Conservation (phyloP, 495 filamentous ascomycete genomes). For the Talaromyces thailandensis region DNA sequence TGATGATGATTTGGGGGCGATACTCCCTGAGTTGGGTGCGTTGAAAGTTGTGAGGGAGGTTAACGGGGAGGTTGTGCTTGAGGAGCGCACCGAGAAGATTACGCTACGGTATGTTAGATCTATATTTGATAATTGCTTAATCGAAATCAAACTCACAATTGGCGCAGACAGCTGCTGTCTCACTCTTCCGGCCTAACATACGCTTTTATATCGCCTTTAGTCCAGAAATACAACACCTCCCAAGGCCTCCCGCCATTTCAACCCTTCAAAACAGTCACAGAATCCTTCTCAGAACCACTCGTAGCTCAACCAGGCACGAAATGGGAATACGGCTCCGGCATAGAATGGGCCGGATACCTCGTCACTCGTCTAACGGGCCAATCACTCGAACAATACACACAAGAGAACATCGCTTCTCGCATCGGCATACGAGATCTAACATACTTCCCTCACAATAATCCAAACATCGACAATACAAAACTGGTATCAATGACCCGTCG, state of each 20-base stretch:
- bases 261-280: background rate
- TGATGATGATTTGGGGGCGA: conserved; percentile 20
- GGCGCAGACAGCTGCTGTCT: background rate
- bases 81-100: background rate
- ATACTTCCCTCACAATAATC: conserved; percentile 17
- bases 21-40: conserved; percentile 17
- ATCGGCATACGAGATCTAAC: conserved; percentile 29
- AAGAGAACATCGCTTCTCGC: conserved; percentile 28
- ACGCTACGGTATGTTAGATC: background rate
- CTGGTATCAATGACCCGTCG: conserved; percentile 14
- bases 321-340: conserved; percentile 33
- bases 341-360: conserved; percentile 39
- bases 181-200: conserved; percentile 10
- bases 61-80: conserved; percentile 5
- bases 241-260: background rate
- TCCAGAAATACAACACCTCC: background rate
- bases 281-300: conserved; percentile 24
- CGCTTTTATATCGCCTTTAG: conserved; percentile 9
- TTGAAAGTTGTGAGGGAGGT: conserved; percentile 11
- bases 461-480: conserved; percentile 13
- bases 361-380: conserved; percentile 19
- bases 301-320: conserved; percentile 33
- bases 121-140: too few relatives aligned
- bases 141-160: background rate
- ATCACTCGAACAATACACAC: conserved; percentile 35